These are phyloP conservation scores for Apiotrichum gamsii DNA, from an alignment of 1,284 basidiomycete genomes.

Conservation along the genomic window DNA sequence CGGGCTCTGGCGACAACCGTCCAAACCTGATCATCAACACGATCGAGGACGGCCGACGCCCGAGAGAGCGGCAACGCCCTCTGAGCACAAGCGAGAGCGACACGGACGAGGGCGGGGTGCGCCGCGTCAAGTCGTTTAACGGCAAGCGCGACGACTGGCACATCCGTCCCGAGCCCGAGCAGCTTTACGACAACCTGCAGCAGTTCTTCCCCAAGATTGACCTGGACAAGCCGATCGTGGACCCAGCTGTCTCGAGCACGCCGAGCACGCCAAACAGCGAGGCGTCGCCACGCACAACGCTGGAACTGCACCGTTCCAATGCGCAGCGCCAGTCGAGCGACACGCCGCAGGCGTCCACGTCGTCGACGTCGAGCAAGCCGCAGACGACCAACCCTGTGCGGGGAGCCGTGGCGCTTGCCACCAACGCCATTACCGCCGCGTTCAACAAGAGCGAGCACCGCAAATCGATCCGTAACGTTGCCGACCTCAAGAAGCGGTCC, in stretches of 20 bases:
- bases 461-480: constrained; percentile 80
- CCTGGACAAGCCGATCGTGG: constrained; percentile 90
- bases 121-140: background rate
- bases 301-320: constrained; percentile 6
- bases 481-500: constrained; percentile 42
- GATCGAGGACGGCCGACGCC: constrained; percentile 3
- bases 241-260: constrained; percentile 59
- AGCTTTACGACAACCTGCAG: constrained; percentile 87
- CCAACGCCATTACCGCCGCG: constrained; percentile 1
- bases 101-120: background rate
- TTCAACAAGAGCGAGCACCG: constrained; percentile 54
- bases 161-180: constrained; percentile 78
- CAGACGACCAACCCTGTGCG: constrained; percentile 16
- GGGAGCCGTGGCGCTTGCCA: constrained; percentile 4
- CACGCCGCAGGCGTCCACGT: background rate
- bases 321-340: constrained; percentile 15
- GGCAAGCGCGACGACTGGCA: constrained; percentile 6
- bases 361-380: constrained; percentile 18
- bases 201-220: constrained; percentile 96
- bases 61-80: too few species aligned
- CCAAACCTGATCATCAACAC: constrained; percentile 35
- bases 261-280: constrained; percentile 53
- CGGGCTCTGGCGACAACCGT: background rate
- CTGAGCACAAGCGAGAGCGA: background rate
- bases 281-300: constrained; percentile 24